These are phyloP conservation scores for Curvularia sp. DNA, from an alignment of 2,329 filamentous ascomycete species.

Conservation along the genomic window DNA sequence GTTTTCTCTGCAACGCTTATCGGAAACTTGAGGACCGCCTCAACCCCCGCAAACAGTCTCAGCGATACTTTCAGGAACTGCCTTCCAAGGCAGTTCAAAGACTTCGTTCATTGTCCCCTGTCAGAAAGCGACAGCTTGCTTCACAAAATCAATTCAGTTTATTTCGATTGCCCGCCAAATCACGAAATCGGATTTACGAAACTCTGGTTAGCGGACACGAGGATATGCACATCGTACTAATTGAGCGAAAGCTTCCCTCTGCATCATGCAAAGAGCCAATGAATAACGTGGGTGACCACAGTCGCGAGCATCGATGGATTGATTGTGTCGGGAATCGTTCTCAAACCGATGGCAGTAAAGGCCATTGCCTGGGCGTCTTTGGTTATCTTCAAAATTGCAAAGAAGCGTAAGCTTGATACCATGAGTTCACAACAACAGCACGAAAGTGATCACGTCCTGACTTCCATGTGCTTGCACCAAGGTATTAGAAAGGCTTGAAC, in stretches of 20 bases:
- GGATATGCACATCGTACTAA: background rate
- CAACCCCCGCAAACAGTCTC: background rate
- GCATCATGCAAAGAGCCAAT: background rate
- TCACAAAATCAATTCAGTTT: background rate
- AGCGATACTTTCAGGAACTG: background rate
- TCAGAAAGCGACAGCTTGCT: background rate
- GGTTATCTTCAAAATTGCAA: too few relatives aligned
- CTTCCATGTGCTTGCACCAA: background rate
- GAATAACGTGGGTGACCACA: background rate
- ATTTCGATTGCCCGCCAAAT: background rate
- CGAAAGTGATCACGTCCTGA: too few relatives aligned
- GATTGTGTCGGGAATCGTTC: background rate
- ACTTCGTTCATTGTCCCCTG: background rate
- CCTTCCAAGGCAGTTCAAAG: background rate
- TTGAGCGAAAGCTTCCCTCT: background rate
- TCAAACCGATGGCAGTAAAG: too few relatives aligned
- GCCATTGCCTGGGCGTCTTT: too few relatives aligned
- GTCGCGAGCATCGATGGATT: background rate
- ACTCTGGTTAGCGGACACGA: background rate
- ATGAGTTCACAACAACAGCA: too few relatives aligned
- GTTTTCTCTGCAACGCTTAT: too few relatives aligned
- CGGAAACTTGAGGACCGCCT: background rate
- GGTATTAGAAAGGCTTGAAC: background rate
- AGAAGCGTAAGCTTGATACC: too few relatives aligned
- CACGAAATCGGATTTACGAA: background rate